Evolutionary conservation across 805 yeast genomes (phyloP), one percentile per base, ranked within the genome.

Genomic region (Saturnispora quitensis): DNA sequence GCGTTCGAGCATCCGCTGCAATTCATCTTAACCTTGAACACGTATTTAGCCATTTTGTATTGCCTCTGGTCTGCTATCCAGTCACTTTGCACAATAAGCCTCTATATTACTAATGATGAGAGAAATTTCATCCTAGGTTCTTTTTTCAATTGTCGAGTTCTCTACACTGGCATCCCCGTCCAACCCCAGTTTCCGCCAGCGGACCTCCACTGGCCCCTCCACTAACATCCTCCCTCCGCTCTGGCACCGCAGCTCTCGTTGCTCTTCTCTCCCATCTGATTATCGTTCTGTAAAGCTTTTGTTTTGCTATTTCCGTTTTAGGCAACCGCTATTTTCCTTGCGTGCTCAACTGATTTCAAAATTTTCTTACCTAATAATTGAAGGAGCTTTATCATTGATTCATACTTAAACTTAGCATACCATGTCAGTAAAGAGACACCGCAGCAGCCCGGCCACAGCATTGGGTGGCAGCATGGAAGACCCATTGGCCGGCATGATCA

Each of bases 1-100:
- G 98, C 97, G 53, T 77, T 80, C 22, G 95, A 85, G 69, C 99
- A 91, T 17, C 96, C 86, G 13, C 85, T 77, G 64, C 97, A 90
- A 50, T 86, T 62, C 97, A 89, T 89, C 44, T 82, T 73, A 52
- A 90, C 97, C 55, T 89, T 77, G 66, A 79, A 89, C 59, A 83
- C 85, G 68, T 86, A 88, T 61, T 84, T 79, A 81, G 76, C 77
- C 44, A 51, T 62, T 28, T 24, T 38, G 18, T 15, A 20, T 28
- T n/a, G 22, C 13, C 7, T 22, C 18, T 3, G 15, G 13, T 4
- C 34, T 9, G 34, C 34, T 31, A 31, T 31, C 12, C 34, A 31
- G 3, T 31, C 34, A 10, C 34, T 31, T 12, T 31, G 34, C 34
- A 10, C 15, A 31, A 31, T 10, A 31, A 31, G 34, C 34, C 34